These are phyloP conservation scores for Typha latifolia DNA, from an alignment of 176 grass and related monocot genomes.

Conservation along the genomic window DNA sequence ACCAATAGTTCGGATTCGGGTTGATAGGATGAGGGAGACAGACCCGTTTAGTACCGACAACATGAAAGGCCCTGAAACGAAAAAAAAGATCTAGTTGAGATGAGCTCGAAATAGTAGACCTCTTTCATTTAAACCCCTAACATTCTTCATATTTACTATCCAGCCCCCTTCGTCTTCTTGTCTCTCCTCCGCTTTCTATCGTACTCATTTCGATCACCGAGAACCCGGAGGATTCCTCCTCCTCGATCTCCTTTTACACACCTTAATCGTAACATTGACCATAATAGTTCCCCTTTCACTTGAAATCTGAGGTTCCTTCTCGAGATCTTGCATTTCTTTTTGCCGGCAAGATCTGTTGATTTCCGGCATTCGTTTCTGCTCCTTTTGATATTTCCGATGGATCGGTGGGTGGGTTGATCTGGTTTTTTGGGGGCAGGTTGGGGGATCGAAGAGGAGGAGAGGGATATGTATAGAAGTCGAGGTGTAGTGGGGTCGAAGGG, in stretches of 20 bases:
- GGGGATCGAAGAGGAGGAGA: constrained; percentile 13
- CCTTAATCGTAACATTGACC: neutral
- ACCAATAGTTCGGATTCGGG: too few species aligned
- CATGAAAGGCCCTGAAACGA: neutral
- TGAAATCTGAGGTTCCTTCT: neutral
- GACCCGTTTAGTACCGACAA: too few species aligned
- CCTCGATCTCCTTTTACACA: neutral
- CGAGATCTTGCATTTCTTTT: too few species aligned
- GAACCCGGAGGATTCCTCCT: neutral
- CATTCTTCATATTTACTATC: neutral
- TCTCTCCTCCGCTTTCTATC: neutral
- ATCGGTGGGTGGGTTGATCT: neutral
- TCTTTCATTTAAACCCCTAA: neutral
- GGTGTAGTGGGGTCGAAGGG: constrained; percentile 21
- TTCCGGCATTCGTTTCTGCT: too few species aligned
- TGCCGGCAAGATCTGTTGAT: too few species aligned
- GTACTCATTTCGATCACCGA: neutral
- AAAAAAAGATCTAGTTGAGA: neutral
- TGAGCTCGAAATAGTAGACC: neutral
- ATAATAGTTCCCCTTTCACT: neutral
- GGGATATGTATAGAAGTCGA: constrained; percentile 32
- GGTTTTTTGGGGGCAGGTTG: neutral
- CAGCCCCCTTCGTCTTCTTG: neutral
- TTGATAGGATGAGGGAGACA: too few species aligned
- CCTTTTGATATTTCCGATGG: too few species aligned